phyloP scores from a whole-genome alignment of 345 rosid genomes.

The Syzygium oleosum region DNA sequence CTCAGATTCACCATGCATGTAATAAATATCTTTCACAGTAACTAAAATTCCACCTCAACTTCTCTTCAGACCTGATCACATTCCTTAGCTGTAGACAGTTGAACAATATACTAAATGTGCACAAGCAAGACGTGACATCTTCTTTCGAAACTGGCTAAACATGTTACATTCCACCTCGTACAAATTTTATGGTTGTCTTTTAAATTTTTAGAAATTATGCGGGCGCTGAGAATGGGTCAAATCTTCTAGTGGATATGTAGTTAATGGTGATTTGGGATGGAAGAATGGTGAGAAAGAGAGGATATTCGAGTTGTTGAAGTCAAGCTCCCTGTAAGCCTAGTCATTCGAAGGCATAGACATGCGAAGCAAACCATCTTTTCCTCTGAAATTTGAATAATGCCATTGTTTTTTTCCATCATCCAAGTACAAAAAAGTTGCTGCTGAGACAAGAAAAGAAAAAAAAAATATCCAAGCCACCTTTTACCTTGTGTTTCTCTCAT shows the following conservation, averaged over 20 bases:
- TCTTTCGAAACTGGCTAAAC: background rate
- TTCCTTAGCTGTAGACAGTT: background rate
- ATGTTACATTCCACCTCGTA: background rate
- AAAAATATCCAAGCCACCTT: background rate
- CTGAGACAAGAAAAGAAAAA: rapidly evolving
- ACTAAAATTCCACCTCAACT: background rate
- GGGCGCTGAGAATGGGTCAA: background rate
- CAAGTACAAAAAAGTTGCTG: background rate
- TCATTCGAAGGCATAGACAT: background rate
- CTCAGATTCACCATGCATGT: background rate
- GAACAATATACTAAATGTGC: background rate
- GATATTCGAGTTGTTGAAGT: background rate
- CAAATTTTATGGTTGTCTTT: background rate
- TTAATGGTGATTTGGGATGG: background rate
- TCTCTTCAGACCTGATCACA: background rate
- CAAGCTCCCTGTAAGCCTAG: background rate
- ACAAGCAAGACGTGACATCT: background rate
- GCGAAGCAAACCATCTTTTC: background rate
- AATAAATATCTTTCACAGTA: background rate
- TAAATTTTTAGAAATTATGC: background rate
- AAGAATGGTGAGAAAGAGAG: background rate
- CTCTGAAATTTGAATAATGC: background rate
- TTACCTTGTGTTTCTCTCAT: background rate
- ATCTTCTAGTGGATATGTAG: background rate
- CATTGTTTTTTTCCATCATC: background rate